Base-by-base conservation (phyloP, 1,284 basidiomycete species). In the Leccinum angustisporum region DNA sequence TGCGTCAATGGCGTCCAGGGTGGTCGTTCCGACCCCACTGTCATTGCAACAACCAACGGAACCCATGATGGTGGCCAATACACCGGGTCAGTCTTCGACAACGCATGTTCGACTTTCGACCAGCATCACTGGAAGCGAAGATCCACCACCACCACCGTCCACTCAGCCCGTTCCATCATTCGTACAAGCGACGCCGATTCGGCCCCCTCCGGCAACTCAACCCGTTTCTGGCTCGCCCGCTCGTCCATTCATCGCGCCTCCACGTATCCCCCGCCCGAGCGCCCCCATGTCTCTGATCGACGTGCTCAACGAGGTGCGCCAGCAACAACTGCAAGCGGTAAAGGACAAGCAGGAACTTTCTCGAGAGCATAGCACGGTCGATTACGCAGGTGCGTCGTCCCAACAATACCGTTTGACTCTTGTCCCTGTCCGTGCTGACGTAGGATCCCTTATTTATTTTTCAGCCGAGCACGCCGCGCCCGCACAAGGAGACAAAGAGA, bases 201-300 rank as follows among this genome's bases (percentile, higher is more conserved):
- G 31, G 27, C 55, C 53, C 4, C 57, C 48, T 14, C 11, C 60
- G 0, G 61, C 60, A 13, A 57, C 61, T 11, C 70, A 63, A 18
- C 51, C 65, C 16, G 10, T 50, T 2, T n/a, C 54, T 11, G 55
- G 46, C 1, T 54, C 64, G 10, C 61, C 61, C 3, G 59, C 61
- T 34, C 59, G 54, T 0, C 66, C 61, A 4, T 33, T 63, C 38
- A 71, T 74, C 36, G 61, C 62, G 7, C 72, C 73, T 13, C 68
- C 73, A 2, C 73, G 68, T n/a, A 5, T 67, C 2, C 71, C 71
- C 10, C 56, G 55, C 2, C 58, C 65, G 10, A 52, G 36, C 13
- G 34, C 61, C 18, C 65, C 63, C 4, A 61, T 69, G 64, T 63
- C 71, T 2, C 56, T 72, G 11, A 61, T 61, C 3, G 70, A 74